A percentile compares a stretch with the other conserved stretches of the same genome.
These are phyloP conservation scores for Crinitomyces ghanaensis DNA, from an alignment of 805 yeast species.

Conservation along the genomic window DNA sequence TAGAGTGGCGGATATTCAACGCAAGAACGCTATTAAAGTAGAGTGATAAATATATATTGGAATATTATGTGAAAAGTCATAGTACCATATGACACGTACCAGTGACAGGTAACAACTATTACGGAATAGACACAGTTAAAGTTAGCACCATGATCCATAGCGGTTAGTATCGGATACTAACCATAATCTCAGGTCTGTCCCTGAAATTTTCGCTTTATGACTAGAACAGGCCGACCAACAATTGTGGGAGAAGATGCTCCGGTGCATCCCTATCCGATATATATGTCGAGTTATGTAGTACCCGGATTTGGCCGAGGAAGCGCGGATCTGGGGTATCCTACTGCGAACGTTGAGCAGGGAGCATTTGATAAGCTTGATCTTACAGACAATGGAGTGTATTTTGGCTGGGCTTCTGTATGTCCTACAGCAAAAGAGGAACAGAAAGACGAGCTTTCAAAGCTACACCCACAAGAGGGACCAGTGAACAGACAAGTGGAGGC, in stretches of 20 bases:
- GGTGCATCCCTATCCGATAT: constrained; percentile 28
- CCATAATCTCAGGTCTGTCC: too few species aligned
- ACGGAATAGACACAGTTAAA: too few species aligned
- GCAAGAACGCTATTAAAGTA: constrained; percentile 9
- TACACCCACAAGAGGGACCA: constrained; percentile 10
- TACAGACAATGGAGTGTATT: constrained; percentile 72
- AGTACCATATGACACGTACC: too few species aligned
- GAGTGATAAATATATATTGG: too few species aligned
- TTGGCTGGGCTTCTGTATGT: constrained; percentile 59
- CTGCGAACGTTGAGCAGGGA: constrained; percentile 73
- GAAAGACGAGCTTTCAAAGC: constrained; percentile 8
- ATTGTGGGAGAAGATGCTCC: constrained; percentile 25
- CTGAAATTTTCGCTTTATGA: constrained; percentile 3
- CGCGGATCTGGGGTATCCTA: constrained; percentile 85
- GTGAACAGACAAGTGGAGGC: constrained; percentile 32
- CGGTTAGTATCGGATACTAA: too few species aligned
- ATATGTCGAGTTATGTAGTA: constrained; percentile 32
- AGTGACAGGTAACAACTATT: too few species aligned
- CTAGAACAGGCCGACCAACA: constrained; percentile 17
- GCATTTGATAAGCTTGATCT: constrained; percentile 32
- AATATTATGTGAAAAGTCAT: too few species aligned
- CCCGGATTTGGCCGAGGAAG: constrained; percentile 96
- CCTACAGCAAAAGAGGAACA: too few species aligned
- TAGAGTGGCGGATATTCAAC: constrained; percentile 72
- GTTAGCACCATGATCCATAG: too few species aligned